Percentiles rank a stretch among this genome's conserved stretches.
Evolutionary conservation across 768 basidiomycete species (phyloP).

Genomic region (Thelephora ganbajun): DNA sequence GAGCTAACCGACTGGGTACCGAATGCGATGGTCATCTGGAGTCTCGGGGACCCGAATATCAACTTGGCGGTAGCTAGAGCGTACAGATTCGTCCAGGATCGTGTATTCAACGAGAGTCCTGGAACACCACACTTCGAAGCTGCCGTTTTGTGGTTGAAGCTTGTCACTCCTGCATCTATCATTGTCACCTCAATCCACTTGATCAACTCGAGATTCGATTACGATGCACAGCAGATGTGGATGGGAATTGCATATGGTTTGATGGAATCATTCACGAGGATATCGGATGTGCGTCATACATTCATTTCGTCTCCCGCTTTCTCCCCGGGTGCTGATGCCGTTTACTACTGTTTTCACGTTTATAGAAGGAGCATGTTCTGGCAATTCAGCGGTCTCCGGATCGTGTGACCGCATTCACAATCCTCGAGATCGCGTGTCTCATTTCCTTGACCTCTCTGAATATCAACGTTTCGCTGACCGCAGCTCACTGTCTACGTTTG

Average conservation of each 20-base stretch:
- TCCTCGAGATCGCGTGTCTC: constrained; percentile 62
- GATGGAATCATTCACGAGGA: constrained; percentile 39
- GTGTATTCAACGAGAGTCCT: constrained; percentile 28
- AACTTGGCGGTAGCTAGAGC: constrained; percentile 46
- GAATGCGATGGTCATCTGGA: constrained; percentile 40
- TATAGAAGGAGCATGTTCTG: constrained; percentile 24
- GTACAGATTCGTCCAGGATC: constrained; percentile 29
- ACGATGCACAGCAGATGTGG: constrained; percentile 56
- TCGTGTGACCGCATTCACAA: constrained; percentile 48
- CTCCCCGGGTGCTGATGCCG: background rate
- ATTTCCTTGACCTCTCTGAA: constrained; percentile 60
- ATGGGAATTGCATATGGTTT: constrained; percentile 47
- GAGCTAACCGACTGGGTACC: constrained; percentile 34
- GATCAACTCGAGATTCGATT: constrained; percentile 41
- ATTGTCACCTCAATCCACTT: constrained; percentile 44
- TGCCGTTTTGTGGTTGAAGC: constrained; percentile 30
- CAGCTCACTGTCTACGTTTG: constrained; percentile 54
- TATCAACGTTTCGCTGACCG: constrained; percentile 48
- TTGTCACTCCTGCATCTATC: constrained; percentile 21
- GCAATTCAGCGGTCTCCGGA: constrained; percentile 34
- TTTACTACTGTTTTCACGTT: constrained; percentile 2
- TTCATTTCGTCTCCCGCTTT: background rate
- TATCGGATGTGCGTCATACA: constrained; percentile 27
- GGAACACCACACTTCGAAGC: constrained; percentile 22
- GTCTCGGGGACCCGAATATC: constrained; percentile 45